A percentile compares a stretch with the other conserved stretches of the same genome.
phyloP scores from a whole-genome alignment of 2,329 filamentous ascomycete species.

The Neoarthrinium moseri region DNA sequence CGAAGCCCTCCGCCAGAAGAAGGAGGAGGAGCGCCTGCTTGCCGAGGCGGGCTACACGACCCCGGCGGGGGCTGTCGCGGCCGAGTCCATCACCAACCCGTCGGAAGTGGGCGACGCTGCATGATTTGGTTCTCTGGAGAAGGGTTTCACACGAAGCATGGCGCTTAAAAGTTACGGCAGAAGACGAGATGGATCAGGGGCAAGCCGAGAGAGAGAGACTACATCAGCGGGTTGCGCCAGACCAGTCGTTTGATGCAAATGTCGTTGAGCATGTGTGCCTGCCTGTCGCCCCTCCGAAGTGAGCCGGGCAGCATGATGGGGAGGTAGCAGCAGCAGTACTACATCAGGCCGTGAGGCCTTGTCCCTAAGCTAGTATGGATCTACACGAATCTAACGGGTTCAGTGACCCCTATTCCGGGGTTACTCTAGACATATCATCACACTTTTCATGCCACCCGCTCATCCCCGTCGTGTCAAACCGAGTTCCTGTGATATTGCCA shows the following conservation, averaged over 20 bases:
- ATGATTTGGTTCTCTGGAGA: background rate
- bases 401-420: no score
- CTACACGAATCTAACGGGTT: background rate
- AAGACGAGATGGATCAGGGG: conserved; percentile 3
- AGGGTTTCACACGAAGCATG: background rate
- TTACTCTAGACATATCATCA: no score
- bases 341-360: no score
- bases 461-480: no score
- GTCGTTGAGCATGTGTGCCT: background rate
- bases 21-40: conserved; percentile 70
- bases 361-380: conserved; percentile 1
- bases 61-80: conserved; percentile 20
- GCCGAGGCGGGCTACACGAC: conserved; percentile 34
- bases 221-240: background rate
- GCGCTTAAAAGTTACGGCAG: background rate
- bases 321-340: background rate
- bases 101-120: conserved; percentile 37
- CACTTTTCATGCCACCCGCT: no score
- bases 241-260: background rate
- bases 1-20: conserved; percentile 68
- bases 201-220: background rate
- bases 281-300: conserved; percentile 15
- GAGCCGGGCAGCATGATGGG: conserved; percentile 16
- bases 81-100: conserved; percentile 21
- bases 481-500: no score